Evolutionary conservation across 768 basidiomycete species (phyloP).

Genomic region (Psilocybe cyanescens): DNA sequence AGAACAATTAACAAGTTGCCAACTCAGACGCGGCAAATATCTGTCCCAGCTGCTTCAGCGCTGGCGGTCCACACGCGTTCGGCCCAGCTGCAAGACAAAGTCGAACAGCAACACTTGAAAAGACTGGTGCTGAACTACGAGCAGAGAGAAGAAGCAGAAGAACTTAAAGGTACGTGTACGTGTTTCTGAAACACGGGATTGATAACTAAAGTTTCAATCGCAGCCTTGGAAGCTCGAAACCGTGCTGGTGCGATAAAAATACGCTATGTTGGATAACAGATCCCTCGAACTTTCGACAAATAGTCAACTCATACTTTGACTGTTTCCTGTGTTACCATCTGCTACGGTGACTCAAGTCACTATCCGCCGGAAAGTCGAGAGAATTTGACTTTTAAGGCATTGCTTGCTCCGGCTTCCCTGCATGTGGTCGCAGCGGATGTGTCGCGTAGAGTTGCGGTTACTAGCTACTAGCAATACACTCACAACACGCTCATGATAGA

Average conservation of each 20-base stretch:
- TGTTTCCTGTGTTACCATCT: constrained; percentile 1
- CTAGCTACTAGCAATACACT: not conserved
- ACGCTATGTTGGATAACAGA: constrained; percentile 67
- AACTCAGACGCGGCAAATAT: constrained; percentile 82
- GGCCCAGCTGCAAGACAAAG: constrained; percentile 92
- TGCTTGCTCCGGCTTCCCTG: not conserved
- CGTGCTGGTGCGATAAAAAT: constrained; percentile 75
- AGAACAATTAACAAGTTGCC: constrained; percentile 5
- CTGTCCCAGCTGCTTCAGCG: constrained; percentile 85
- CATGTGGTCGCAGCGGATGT: not conserved
- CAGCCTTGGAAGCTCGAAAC: constrained; percentile 73
- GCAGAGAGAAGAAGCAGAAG: constrained; percentile 86
- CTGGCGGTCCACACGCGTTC: constrained; percentile 90
- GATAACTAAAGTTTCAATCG: not conserved
- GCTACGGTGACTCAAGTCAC: constrained; percentile 1
- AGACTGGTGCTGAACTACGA: constrained; percentile 92
- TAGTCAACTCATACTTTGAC: not conserved
- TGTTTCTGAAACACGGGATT: not conserved
- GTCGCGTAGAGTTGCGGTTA: not conserved
- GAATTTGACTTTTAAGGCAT: not conserved
- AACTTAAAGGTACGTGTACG: constrained; percentile 62
- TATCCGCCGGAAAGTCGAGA: constrained; percentile 1
- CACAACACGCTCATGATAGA: not conserved
- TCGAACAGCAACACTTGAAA: constrained; percentile 97
- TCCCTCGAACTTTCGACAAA: not conserved